Evolutionary conservation across 1,139 yeast genomes (phyloP).

Genomic region (Pichia sp.): DNA sequence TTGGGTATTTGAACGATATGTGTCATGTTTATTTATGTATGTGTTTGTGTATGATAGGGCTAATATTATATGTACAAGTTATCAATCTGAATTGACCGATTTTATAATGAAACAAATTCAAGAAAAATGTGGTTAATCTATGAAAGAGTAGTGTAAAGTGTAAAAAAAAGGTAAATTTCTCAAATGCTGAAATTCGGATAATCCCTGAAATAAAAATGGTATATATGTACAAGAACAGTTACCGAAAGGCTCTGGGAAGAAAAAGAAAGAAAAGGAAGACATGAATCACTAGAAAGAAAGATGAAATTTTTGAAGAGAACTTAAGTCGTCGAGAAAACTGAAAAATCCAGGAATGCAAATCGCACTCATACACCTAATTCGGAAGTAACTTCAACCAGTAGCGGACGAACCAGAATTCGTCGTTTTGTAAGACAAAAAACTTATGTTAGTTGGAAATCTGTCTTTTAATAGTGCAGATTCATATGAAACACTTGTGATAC

Average conservation of each 20-base stretch:
- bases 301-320: background rate
- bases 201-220: background rate
- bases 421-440: background rate
- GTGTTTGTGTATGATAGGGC: background rate
- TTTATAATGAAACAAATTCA: background rate
- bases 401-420: background rate
- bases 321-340: background rate
- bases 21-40: background rate
- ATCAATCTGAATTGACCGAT: background rate
- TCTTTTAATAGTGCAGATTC: too few species aligned
- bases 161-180: background rate
- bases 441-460: too few species aligned
- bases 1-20: slow-evolving; percentile 15
- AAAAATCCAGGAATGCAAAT: background rate
- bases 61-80: background rate
- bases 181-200: background rate
- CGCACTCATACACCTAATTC: background rate
- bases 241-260: background rate
- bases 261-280: background rate
- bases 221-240: background rate
- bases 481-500: too few species aligned
- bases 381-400: background rate
- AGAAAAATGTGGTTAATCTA: background rate
- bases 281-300: background rate
- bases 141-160: background rate